phyloP scores from a whole-genome alignment of 1,284 basidiomycete species.

The Melampsora larici-populina region DNA sequence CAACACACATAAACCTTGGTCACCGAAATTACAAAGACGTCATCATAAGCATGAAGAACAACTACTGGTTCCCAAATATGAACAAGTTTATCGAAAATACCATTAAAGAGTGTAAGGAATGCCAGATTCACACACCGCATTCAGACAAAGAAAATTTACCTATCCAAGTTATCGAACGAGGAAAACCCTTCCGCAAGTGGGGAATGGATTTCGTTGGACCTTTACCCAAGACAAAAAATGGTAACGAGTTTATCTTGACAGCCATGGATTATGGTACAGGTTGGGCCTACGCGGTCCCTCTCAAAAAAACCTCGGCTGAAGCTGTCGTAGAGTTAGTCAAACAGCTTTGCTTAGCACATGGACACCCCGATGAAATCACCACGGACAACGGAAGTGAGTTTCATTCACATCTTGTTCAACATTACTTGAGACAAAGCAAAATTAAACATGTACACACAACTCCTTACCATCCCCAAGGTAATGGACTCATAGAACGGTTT shows the following conservation, averaged over 20 bases:
- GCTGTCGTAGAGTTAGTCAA: background rate
- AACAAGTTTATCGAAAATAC: background rate
- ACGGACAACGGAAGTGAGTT: background rate
- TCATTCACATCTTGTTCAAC: background rate
- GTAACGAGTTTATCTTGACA: background rate
- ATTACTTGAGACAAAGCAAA: background rate
- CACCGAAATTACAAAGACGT: background rate
- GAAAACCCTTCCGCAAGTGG: background rate
- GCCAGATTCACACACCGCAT: background rate
- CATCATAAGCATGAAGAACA: background rate
- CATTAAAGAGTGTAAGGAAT: background rate
- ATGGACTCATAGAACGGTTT: background rate
- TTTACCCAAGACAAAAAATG: background rate
- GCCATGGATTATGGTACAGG: background rate
- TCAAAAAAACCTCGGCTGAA: background rate
- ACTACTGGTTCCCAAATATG: background rate
- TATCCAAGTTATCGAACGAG: background rate
- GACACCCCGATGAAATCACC: background rate
- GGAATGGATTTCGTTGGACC: slow-evolving; percentile 8
- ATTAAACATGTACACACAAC: background rate
- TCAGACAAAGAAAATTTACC: background rate
- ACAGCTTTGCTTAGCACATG: background rate
- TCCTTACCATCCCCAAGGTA: background rate
- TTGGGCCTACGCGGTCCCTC: background rate
- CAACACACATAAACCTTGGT: background rate